Base-by-base conservation (phyloP, 768 basidiomycete genomes). In the Bullera alba region DNA sequence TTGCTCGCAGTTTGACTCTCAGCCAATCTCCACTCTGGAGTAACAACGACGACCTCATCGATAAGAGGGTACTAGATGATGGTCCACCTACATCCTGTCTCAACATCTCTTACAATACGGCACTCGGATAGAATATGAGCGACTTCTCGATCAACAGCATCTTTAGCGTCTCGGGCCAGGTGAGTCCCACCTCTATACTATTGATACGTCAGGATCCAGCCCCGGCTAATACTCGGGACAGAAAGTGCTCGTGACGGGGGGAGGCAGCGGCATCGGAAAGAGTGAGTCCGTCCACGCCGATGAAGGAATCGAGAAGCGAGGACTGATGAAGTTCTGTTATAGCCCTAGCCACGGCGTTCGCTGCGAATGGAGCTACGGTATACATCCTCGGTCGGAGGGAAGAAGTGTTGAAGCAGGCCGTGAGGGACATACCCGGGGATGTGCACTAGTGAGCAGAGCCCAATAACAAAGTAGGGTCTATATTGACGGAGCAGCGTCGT, bases 341-440 rank as follows among this genome's bases (percentile, higher is more conserved):
- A 42, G 52, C 60, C 26, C 56, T 64, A n/a, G 54, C 63, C 10
- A 54, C 52, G 2, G 58, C 53, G 0, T 63, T 67, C 45, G 55
- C 54, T 2, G 48, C 44, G 5, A 65, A 67, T 30, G 59, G 60
- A 17, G 61, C 65, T 14, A 63, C 51, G 35, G 68, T 70, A 7
- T 60, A 61, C 50, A 70, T 70, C 50, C 48, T 52, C 19, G 68
- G 68, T 4, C 42, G 68, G 38, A 42, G 68, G 26, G 23, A 36
- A 39, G 63, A 70, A 21, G 59, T 56, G 2, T 48, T 70, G 2
- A 45, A 65, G 21, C 44, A 46, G 19, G 51, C 64, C 7, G 65
- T 62, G 4, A 41, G 48, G 30, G 54, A 57, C 47, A 60, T 67
- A 41, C 53, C 50, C 6, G 51, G 39, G 14, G 68, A 43, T n/a